phyloP scores from a whole-genome alignment of 768 basidiomycete genomes.

The Agaricus bisporus region DNA sequence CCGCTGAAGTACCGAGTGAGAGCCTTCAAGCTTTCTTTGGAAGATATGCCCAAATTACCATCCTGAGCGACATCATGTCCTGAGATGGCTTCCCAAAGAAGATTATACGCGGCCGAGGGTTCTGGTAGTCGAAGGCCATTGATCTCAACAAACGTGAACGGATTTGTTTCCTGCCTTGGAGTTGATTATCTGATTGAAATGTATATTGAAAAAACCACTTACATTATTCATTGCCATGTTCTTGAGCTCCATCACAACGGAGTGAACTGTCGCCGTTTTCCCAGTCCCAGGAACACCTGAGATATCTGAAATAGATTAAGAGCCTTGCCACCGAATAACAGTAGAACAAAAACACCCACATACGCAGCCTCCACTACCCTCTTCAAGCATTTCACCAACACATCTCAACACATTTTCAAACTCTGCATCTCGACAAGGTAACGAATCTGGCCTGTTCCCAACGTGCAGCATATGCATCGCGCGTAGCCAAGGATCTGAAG shows the following conservation, averaged over 20 bases:
- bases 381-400: slow-evolving; percentile 83
- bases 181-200: not conserved
- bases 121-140: slow-evolving; percentile 94
- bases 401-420: slow-evolving; percentile 68
- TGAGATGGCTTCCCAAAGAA: slow-evolving; percentile 91
- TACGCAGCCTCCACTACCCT: slow-evolving; percentile 91
- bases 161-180: slow-evolving; percentile 73
- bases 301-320: slow-evolving; percentile 59
- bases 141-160: slow-evolving; percentile 96
- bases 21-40: slow-evolving; percentile 79
- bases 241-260: slow-evolving; percentile 84
- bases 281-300: slow-evolving; percentile 99
- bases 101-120: slow-evolving; percentile 84
- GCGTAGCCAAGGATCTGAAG: slow-evolving; percentile 75
- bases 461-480: slow-evolving; percentile 93
- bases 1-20: slow-evolving; percentile 75
- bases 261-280: slow-evolving; percentile 97
- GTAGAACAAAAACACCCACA: slow-evolving; percentile 47
- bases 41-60: slow-evolving; percentile 57
- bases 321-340: not conserved
- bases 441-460: slow-evolving; percentile 79
- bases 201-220: slow-evolving; percentile 18
- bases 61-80: slow-evolving; percentile 63
- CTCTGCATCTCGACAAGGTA: slow-evolving; percentile 88
- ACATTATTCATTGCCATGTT: slow-evolving; percentile 81